These are phyloP conservation scores for Escallonia rubra DNA, from an alignment of 129 eudicot species.

Conservation along the genomic window DNA sequence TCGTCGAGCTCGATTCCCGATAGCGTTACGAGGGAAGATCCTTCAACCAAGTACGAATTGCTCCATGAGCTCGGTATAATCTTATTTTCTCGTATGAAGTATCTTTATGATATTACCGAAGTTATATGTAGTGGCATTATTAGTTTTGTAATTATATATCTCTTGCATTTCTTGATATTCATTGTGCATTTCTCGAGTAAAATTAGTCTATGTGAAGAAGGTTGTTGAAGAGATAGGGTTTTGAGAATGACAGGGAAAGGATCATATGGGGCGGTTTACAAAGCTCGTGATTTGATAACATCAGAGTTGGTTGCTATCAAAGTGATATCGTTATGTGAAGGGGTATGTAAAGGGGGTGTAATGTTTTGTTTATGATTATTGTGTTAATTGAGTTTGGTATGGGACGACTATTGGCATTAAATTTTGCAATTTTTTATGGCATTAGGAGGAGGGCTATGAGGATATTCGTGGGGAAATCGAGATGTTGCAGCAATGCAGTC, in stretches of 20 bases:
- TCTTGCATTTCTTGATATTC: neutral
- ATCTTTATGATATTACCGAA: neutral
- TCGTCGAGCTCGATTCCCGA: conserved; percentile 84
- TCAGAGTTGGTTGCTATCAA: conserved; percentile 96
- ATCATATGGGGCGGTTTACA: conserved; percentile 95
- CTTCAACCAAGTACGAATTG: conserved; percentile 84
- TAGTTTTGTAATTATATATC: neutral
- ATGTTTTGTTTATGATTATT: neutral
- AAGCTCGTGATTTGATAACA: conserved; percentile 89
- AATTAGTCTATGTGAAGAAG: neutral
- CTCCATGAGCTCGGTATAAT: conserved; percentile 85
- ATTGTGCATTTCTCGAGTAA: neutral
- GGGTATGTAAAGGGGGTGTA: conserved; percentile 43
- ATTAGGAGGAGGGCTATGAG: conserved; percentile 96
- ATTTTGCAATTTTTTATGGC: conserved; percentile 4
- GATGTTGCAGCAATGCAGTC: conserved; percentile 98
- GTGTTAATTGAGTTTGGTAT: conserved; percentile 2
- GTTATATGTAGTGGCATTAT: neutral
- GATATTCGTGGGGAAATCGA: conserved; percentile 97
- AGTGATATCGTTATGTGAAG: conserved; percentile 93
- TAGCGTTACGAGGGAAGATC: conserved; percentile 84
- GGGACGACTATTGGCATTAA: neutral
- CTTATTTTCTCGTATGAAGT: neutral
- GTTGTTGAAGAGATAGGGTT: conserved; percentile 2
- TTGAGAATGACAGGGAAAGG: conserved; percentile 74